Percentiles rank a stretch among this genome's conserved stretches.
Conservation (phyloP, 176 grass and related monocot genomes). For the Aegilops umbellulata region DNA sequence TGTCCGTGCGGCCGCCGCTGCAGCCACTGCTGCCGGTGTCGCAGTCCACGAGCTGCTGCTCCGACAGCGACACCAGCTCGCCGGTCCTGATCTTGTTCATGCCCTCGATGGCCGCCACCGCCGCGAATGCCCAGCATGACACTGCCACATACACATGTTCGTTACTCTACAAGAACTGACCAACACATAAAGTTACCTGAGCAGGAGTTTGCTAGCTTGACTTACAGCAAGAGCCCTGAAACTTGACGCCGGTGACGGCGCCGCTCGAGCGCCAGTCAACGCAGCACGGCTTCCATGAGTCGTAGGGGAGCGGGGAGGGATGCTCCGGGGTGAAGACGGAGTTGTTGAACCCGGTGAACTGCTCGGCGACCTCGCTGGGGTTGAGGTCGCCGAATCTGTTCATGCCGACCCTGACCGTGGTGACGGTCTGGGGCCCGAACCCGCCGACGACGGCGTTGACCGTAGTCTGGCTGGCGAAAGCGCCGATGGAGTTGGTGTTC, state of each 20-base stretch:
- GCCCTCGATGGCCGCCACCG: slow-evolving; percentile 32
- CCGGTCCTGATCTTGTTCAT: slow-evolving; percentile 45
- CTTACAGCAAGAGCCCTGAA: slow-evolving; percentile 20
- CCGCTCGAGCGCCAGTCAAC: slow-evolving; percentile 30
- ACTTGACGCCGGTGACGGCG: slow-evolving; percentile 32
- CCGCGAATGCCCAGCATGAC: slow-evolving; percentile 43
- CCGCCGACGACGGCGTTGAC: not conserved
- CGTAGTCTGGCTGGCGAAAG: not conserved
- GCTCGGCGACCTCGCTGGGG: not conserved
- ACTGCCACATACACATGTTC: not conserved
- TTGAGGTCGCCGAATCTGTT: slow-evolving; percentile 33
- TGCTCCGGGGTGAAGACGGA: not conserved
- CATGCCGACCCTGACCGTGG: not conserved
- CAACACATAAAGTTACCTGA: not conserved
- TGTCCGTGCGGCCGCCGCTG: slow-evolving; percentile 6
- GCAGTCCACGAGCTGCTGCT: slow-evolving; percentile 42
- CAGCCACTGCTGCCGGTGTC: slow-evolving; percentile 25
- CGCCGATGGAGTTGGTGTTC: slow-evolving; percentile 24
- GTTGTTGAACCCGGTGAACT: not conserved
- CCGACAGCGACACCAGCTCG: slow-evolving; percentile 24
- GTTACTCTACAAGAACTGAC: not conserved
- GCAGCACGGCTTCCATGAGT: slow-evolving; percentile 14
- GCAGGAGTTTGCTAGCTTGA: not conserved
- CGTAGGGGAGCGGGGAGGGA: not conserved
- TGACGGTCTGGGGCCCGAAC: slow-evolving; percentile 15